These are phyloP conservation scores for Amylocarpus encephaloides DNA, from an alignment of 2,329 filamentous ascomycete genomes.

Conservation along the genomic window DNA sequence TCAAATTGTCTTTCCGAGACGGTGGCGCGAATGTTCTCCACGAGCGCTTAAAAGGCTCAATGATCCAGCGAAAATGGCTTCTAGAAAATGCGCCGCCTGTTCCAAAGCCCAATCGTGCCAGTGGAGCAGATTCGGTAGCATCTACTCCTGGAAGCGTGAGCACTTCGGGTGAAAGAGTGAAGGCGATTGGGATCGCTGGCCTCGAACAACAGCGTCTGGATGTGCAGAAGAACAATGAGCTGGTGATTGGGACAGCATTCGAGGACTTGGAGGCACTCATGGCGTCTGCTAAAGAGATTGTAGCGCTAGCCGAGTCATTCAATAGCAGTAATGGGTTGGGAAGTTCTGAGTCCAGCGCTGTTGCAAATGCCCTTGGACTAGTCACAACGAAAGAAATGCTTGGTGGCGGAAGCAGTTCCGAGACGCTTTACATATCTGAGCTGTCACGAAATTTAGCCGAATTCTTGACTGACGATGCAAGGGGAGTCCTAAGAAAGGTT, in stretches of 20 bases:
- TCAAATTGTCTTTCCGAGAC: conserved; percentile 87
- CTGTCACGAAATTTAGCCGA: conserved; percentile 79
- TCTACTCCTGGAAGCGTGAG: conserved; percentile 29
- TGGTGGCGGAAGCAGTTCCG: conserved; percentile 63
- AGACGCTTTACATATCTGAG: conserved; percentile 84
- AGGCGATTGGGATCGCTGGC: conserved; percentile 82
- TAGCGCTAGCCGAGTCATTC: conserved; percentile 86
- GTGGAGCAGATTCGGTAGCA: conserved; percentile 36
- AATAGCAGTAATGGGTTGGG: conserved; percentile 52
- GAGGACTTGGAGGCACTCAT: conserved; percentile 95
- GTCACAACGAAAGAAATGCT: conserved; percentile 96
- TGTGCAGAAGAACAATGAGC: conserved; percentile 84
- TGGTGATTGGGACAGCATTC: conserved; percentile 88
- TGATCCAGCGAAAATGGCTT: conserved; percentile 94
- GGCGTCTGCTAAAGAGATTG: conserved; percentile 94
- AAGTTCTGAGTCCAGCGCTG: conserved; percentile 62
- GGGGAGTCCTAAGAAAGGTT: conserved; percentile 69
- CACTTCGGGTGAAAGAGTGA: conserved; percentile 37
- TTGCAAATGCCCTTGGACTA: conserved; percentile 76
- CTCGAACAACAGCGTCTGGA: conserved; percentile 81
- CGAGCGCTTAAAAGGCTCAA: conserved; percentile 78
- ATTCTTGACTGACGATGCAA: conserved; percentile 78
- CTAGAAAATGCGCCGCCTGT: conserved; percentile 83
- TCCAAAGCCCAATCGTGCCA: conserved; percentile 50
- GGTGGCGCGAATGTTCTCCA: conserved; percentile 88